A percentile compares a stretch with the other conserved stretches of the same genome.
These are phyloP conservation scores for Lasiosphaeriaceae sp. DNA, from an alignment of 495 filamentous ascomycete species.

Conservation along the genomic window DNA sequence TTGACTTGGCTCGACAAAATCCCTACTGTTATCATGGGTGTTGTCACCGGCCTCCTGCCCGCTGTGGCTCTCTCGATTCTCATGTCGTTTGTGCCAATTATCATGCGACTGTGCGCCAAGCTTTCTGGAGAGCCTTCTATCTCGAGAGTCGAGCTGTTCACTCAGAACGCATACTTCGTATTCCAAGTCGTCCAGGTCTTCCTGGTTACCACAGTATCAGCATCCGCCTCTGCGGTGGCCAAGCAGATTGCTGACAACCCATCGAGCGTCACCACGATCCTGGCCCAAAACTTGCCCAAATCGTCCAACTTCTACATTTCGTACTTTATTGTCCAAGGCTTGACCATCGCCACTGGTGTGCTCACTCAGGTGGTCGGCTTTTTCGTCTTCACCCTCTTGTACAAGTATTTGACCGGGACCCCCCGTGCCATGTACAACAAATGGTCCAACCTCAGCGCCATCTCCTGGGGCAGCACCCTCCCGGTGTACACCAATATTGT, in stretches of 20 bases:
- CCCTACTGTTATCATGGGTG: slow-evolving; percentile 66
- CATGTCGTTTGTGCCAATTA: slow-evolving; percentile 83
- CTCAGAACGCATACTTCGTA: slow-evolving; percentile 87
- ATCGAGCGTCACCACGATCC: slow-evolving; percentile 51
- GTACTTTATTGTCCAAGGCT: slow-evolving; percentile 90
- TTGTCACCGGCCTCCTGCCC: slow-evolving; percentile 83
- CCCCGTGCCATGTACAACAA: slow-evolving; percentile 57
- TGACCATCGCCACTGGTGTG: slow-evolving; percentile 73
- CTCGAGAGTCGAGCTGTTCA: slow-evolving; percentile 76
- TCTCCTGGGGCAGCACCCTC: slow-evolving; percentile 85
- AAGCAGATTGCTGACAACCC: slow-evolving; percentile 64
- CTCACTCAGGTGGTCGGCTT: slow-evolving; percentile 77
- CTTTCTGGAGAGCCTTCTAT: slow-evolving; percentile 72
- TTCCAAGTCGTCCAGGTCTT: slow-evolving; percentile 98
- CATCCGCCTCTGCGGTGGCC: slow-evolving; percentile 65
- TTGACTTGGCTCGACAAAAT: slow-evolving; percentile 71
- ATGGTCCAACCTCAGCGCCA: slow-evolving; percentile 57
- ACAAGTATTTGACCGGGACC: slow-evolving; percentile 57
- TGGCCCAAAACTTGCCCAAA: slow-evolving; percentile 72
- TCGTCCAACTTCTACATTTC: slow-evolving; percentile 93
- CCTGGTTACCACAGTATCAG: slow-evolving; percentile 76
- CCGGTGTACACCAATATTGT: slow-evolving; percentile 81
- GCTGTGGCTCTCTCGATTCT: slow-evolving; percentile 74
- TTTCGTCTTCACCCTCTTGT: slow-evolving; percentile 71
- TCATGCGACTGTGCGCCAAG: slow-evolving; percentile 75